Conservation (phyloP, 2,329 filamentous ascomycete genomes). For the Sporothrix brunneoviolacea region DNA sequence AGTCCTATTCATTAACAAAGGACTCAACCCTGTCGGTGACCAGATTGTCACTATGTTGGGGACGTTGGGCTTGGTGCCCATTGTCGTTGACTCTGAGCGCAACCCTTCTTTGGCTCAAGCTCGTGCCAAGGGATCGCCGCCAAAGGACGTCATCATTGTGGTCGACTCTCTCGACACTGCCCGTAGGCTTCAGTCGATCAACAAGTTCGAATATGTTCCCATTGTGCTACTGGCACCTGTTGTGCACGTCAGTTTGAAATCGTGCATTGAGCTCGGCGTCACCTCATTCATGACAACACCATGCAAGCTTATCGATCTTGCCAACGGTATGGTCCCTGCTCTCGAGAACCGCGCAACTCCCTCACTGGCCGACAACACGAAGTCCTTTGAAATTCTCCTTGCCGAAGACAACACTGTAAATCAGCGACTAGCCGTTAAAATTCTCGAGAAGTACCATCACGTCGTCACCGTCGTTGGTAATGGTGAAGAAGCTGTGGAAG, state of each 20-base stretch:
- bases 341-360: slow-evolving; percentile 89
- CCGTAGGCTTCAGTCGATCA: slow-evolving; percentile 73
- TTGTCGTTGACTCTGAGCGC: slow-evolving; percentile 75
- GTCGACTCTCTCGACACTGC: slow-evolving; percentile 92
- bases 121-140: slow-evolving; percentile 50
- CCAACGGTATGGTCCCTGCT: slow-evolving; percentile 92
- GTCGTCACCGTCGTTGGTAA: slow-evolving; percentile 91
- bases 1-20: slow-evolving; percentile 91
- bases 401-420: slow-evolving; percentile 98
- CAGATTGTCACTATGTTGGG: slow-evolving; percentile 73
- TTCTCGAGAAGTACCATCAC: slow-evolving; percentile 93
- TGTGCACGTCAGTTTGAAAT: slow-evolving; percentile 88
- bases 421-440: slow-evolving; percentile 91
- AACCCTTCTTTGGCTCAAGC: slow-evolving; percentile 51
- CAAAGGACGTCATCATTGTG: slow-evolving; percentile 93
- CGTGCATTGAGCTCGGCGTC: slow-evolving; percentile 87
- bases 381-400: slow-evolving; percentile 89
- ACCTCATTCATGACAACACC: slow-evolving; percentile 99
- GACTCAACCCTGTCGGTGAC: slow-evolving; percentile 68
- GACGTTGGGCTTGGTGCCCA: slow-evolving; percentile 70
- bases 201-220: slow-evolving; percentile 96
- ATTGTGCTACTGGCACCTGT: slow-evolving; percentile 86
- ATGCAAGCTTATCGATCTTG: slow-evolving; percentile 86
- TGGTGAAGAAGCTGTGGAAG: slow-evolving; percentile 84
- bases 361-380: slow-evolving; percentile 85